Evolutionary conservation across 2,329 filamentous ascomycete genomes (phyloP).

Genomic region (Chrysoporthe austroafricana): DNA sequence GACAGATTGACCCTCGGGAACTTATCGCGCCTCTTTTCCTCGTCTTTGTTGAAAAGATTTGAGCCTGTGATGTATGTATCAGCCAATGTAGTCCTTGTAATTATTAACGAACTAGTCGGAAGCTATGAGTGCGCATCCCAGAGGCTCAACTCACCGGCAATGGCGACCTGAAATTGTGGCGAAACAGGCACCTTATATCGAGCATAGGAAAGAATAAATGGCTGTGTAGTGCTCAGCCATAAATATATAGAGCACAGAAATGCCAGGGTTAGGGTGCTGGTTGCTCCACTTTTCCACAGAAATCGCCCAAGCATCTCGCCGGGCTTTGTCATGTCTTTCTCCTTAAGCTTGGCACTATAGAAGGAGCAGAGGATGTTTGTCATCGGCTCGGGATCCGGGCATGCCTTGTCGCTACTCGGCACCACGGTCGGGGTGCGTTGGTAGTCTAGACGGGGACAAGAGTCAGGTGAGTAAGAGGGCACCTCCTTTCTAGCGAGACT

Average conservation of each 20-base stretch:
- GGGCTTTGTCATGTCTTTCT: not conserved
- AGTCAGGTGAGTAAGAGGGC: not conserved
- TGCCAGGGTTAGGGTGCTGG: no score
- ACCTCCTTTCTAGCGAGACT: not conserved
- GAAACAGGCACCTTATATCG: no score
- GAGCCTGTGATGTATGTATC: not conserved
- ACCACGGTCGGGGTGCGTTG: conserved; percentile 14
- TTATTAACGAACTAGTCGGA: no score
- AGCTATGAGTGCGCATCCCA: no score
- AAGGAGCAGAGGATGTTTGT: conserved; percentile 13
- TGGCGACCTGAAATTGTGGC: conserved; percentile 11
- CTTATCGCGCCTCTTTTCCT: not conserved
- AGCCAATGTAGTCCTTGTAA: no score
- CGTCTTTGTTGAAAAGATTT: conserved; percentile 10
- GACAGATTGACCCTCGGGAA: not conserved
- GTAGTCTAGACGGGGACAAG: not conserved
- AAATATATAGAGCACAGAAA: no score
- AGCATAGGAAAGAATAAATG: no score
- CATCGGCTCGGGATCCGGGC: conserved; percentile 11
- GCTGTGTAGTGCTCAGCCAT: no score
- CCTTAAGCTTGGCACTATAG: not conserved
- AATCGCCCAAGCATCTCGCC: conserved; percentile 16
- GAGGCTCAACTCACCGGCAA: conserved; percentile 14
- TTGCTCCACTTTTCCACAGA: no score
- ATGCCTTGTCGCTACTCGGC: conserved; percentile 11